Evolutionary conservation across 345 rosid genomes (phyloP).

Genomic region (Turritis glabra): DNA sequence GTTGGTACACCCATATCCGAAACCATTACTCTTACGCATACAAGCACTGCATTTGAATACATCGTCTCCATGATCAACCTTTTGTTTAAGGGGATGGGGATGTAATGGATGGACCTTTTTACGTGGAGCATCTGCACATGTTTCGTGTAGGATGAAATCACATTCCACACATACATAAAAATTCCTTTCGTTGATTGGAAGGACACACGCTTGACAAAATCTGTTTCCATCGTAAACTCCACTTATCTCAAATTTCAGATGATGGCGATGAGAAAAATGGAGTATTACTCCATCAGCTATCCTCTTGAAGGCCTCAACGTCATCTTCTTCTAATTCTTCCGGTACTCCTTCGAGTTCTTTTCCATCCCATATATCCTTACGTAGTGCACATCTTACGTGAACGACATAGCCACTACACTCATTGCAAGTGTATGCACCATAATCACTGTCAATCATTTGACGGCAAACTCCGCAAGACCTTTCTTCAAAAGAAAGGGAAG

Average conservation of each 20-base stretch:
- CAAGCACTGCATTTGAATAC: not conserved
- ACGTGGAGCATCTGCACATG: not conserved
- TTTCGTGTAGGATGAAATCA: not conserved
- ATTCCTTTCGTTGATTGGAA: not conserved
- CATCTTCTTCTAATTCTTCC: not conserved
- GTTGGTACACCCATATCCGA: not conserved
- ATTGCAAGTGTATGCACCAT: conserved; percentile 17
- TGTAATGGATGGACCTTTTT: not conserved
- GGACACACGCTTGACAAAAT: not conserved
- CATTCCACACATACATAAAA: not conserved
- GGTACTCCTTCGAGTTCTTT: not conserved
- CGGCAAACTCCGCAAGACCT: conserved; percentile 20
- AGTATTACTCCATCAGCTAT: not conserved
- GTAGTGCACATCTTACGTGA: conserved; percentile 22
- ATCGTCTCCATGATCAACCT: not conserved
- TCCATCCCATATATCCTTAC: not conserved
- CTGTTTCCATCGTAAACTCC: not conserved
- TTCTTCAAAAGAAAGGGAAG: not conserved
- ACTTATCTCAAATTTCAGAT: not conserved
- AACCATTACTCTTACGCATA: accelerated
- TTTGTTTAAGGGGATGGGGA: not conserved
- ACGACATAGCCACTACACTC: not conserved
- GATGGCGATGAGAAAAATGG: conserved; percentile 9
- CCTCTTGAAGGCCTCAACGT: not conserved
- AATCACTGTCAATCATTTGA: not conserved